These are phyloP conservation scores for Chrysanthemum seticuspe DNA, from an alignment of 129 eudicot species.

Conservation along the genomic window DNA sequence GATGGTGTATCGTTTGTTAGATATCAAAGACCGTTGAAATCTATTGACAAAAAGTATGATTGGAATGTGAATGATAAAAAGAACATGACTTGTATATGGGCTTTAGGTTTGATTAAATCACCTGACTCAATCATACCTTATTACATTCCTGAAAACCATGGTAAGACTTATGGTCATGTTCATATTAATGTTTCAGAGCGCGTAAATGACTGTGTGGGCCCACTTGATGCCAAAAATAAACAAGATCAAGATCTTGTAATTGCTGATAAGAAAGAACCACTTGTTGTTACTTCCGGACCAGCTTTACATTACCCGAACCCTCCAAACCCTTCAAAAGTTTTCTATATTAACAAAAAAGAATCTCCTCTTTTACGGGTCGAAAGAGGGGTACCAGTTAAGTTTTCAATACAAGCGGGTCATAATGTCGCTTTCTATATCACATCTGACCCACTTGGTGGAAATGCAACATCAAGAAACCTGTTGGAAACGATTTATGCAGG, in stretches of 20 bases:
- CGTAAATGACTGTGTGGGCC: slow-evolving; percentile 83
- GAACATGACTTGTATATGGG: slow-evolving; percentile 89
- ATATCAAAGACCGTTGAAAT: slow-evolving; percentile 57
- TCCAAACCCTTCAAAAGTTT: slow-evolving; percentile 87
- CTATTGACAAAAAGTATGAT: slow-evolving; percentile 67
- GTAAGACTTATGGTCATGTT: slow-evolving; percentile 69
- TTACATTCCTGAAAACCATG: slow-evolving; percentile 86
- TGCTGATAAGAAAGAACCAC: slow-evolving; percentile 65
- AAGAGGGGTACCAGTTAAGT: slow-evolving; percentile 85
- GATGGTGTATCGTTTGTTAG: slow-evolving; percentile 88
- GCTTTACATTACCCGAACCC: slow-evolving; percentile 85
- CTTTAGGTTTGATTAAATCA: slow-evolving; percentile 76
- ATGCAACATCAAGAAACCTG: slow-evolving; percentile 71
- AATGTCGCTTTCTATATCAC: slow-evolving; percentile 88
- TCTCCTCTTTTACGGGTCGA: slow-evolving; percentile 88
- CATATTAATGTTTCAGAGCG: slow-evolving; percentile 62
- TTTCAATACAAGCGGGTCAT: slow-evolving; percentile 93
- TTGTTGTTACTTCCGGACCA: slow-evolving; percentile 72
- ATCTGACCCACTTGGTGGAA: slow-evolving; percentile 91
- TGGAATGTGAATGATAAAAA: slow-evolving; percentile 42
- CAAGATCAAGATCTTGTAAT: slow-evolving; percentile 84
- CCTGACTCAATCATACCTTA: slow-evolving; percentile 73
- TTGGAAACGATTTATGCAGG: slow-evolving; percentile 80
- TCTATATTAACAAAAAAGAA: slow-evolving; percentile 83
- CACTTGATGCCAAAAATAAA: slow-evolving; percentile 80